phyloP scores from a whole-genome alignment of 176 grass and related monocot genomes.

The Juncus effusus region DNA sequence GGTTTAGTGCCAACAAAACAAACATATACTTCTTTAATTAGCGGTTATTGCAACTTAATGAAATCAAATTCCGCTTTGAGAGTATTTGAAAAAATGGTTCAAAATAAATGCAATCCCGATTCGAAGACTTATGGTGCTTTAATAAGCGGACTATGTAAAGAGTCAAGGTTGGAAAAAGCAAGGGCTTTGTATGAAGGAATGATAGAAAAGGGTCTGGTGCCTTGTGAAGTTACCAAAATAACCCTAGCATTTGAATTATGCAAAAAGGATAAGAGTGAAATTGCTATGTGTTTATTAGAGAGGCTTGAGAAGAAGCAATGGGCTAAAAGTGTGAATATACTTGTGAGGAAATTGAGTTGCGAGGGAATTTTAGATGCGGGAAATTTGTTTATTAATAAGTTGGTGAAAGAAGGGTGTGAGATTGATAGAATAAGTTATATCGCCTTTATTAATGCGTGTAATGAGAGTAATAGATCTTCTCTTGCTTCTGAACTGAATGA shows the following conservation, averaged over 20 bases:
- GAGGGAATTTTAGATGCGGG: constrained; percentile 55
- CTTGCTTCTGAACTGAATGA: constrained; percentile 72
- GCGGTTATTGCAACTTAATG: constrained; percentile 74
- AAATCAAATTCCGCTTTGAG: constrained; percentile 65
- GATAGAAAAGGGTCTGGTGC: constrained; percentile 80
- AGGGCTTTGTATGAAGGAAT: constrained; percentile 72
- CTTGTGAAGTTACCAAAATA: constrained; percentile 71
- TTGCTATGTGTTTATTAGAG: constrained; percentile 59
- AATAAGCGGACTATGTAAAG: constrained; percentile 85
- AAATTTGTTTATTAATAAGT: constrained; percentile 57
- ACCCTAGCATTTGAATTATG: constrained; percentile 79
- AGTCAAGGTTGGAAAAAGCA: constrained; percentile 80
- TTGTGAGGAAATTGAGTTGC: constrained; percentile 68
- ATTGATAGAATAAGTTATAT: constrained; percentile 55
- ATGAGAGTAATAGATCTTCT: constrained; percentile 49
- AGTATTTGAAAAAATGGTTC: constrained; percentile 69
- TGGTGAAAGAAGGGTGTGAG: constrained; percentile 49
- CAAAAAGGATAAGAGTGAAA: constrained; percentile 36
- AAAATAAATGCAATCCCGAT: constrained; percentile 61
- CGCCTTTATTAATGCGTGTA: constrained; percentile 65
- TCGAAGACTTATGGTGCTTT: constrained; percentile 75
- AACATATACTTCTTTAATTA: constrained; percentile 88
- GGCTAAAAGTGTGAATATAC: constrained; percentile 41
- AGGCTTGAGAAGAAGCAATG: constrained; percentile 57
- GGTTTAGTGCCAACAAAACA: constrained; percentile 63